Evolutionary conservation across 2,329 filamentous ascomycete genomes (phyloP).

Genomic region (Trichocomaceae sp.): DNA sequence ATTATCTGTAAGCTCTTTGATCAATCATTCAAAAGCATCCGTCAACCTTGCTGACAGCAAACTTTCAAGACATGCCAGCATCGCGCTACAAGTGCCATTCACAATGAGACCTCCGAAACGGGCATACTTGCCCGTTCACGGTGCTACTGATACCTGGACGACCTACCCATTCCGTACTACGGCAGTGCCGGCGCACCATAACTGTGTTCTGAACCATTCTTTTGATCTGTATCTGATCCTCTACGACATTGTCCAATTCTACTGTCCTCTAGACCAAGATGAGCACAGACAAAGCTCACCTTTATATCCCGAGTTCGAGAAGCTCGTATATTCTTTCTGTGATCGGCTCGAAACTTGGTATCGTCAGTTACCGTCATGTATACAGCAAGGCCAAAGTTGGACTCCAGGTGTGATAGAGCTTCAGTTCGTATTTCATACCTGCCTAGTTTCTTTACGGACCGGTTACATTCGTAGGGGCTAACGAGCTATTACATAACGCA

Average conservation of each 20-base stretch:
- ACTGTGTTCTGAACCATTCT: slow-evolving; percentile 11
- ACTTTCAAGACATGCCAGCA: slow-evolving; percentile 3
- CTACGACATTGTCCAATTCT: slow-evolving; percentile 10
- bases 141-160: slow-evolving; percentile 7
- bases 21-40: background rate
- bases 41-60: background rate
- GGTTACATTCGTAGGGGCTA: background rate
- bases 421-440: slow-evolving; percentile 5
- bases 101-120: slow-evolving; percentile 7
- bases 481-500: background rate
- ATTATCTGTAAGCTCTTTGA: slow-evolving; percentile 5
- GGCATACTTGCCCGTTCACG: slow-evolving; percentile 2
- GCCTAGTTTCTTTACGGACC: background rate
- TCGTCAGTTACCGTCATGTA: slow-evolving; percentile 5
- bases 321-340: slow-evolving; percentile 1
- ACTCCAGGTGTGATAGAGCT: slow-evolving; percentile 9
- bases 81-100: slow-evolving; percentile 4
- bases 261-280: background rate
- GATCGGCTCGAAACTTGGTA: background rate
- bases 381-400: slow-evolving; percentile 5
- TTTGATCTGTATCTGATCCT: slow-evolving; percentile 12
- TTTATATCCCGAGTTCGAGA: slow-evolving; percentile 4
- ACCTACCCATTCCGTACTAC: slow-evolving; percentile 6
- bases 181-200: slow-evolving; percentile 4
- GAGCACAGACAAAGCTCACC: background rate